Evolutionary conservation across 805 yeast species (phyloP).

Genomic region (Starmerella kuoi): DNA sequence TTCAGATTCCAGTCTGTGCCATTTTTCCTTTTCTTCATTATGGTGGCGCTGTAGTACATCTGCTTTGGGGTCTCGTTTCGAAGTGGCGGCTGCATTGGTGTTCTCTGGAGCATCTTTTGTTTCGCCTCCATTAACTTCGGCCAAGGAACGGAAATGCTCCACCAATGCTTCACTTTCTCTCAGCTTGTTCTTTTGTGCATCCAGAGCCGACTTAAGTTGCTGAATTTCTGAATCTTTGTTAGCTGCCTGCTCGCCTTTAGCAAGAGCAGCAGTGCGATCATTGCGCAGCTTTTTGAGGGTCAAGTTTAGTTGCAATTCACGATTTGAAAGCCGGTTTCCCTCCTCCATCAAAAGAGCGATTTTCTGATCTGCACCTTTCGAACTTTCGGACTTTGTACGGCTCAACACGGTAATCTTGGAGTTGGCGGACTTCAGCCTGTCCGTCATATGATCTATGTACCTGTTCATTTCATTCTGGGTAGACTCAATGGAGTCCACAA

Average conservation of each 20-base stretch:
- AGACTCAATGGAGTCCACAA: slow-evolving; percentile 16
- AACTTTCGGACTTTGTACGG: not conserved
- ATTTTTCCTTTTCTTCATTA: slow-evolving; percentile 62
- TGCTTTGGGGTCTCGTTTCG: slow-evolving; percentile 24
- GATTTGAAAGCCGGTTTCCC: slow-evolving; percentile 21
- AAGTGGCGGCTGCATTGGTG: not conserved
- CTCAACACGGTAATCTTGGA: slow-evolving; percentile 16
- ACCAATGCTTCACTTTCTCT: slow-evolving; percentile 35
- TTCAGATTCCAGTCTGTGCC: slow-evolving; percentile 68
- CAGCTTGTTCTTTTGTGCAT: slow-evolving; percentile 26
- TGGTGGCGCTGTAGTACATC: slow-evolving; percentile 57
- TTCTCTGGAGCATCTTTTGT: slow-evolving; percentile 19
- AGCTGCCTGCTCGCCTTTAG: slow-evolving; percentile 14
- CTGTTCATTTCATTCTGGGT: not conserved
- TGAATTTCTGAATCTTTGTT: slow-evolving; percentile 10
- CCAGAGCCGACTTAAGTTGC: slow-evolving; percentile 32
- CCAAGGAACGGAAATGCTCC: slow-evolving; percentile 52
- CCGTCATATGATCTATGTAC: slow-evolving; percentile 4
- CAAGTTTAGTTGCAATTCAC: slow-evolving; percentile 57
- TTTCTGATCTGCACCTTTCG: slow-evolving; percentile 36
- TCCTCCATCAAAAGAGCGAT: slow-evolving; percentile 49
- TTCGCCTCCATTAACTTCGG: slow-evolving; percentile 32
- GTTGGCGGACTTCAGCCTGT: slow-evolving; percentile 9
- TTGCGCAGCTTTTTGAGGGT: slow-evolving; percentile 51
- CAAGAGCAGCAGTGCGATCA: slow-evolving; percentile 34